Conservation (phyloP, 331 rosid genomes). For the Quercus lobata region DNA sequence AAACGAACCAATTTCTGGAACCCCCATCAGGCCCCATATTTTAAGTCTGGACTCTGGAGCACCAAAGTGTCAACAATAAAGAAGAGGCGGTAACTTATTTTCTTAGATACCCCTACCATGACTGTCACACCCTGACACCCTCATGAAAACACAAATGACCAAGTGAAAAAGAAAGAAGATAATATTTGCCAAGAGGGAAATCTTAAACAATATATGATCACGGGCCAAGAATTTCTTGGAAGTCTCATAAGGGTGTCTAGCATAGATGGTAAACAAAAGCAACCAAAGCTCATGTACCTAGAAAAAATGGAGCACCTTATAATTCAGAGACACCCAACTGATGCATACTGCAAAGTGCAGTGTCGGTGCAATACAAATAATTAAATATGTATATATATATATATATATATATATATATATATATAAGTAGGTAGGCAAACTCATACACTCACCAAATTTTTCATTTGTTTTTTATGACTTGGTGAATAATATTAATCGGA, state of each 20-base stretch:
- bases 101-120: not conserved
- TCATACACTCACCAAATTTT: not conserved
- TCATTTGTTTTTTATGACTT: too few species aligned
- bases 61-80: constrained; percentile 17
- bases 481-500: too few species aligned
- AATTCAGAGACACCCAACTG: constrained; percentile 16
- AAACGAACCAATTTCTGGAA: constrained; percentile 28
- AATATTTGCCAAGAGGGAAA: not conserved
- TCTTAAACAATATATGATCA: constrained; percentile 30
- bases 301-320: constrained; percentile 9
- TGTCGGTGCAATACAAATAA: constrained; percentile 19
- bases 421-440: not conserved
- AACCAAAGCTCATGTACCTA: constrained; percentile 30
- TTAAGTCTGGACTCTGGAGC: not conserved
- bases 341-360: constrained; percentile 16
- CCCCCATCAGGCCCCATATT: not conserved
- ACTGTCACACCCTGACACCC: constrained; percentile 9
- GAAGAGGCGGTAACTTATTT: not conserved
- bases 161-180: not conserved
- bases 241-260: constrained; percentile 31
- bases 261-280: not conserved
- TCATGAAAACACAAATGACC: constrained; percentile 5
- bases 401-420: too few species aligned
- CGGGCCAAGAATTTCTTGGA: constrained; percentile 20
- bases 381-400: not conserved